phyloP scores from a whole-genome alignment of 345 rosid species.

The Sisymbrium altissimum region DNA sequence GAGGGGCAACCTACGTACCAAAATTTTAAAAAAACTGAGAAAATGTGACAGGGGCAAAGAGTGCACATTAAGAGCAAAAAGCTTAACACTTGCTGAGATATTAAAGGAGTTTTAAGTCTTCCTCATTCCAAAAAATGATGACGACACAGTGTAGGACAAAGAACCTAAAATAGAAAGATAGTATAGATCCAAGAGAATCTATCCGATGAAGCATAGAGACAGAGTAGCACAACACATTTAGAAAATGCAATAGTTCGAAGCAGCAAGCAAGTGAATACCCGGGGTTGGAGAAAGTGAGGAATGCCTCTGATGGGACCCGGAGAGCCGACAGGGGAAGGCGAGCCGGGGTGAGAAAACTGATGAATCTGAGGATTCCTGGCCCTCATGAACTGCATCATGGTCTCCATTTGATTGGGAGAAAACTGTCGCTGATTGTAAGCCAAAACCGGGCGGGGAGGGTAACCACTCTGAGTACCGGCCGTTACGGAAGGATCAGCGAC shows the following conservation, averaged over 20 bases:
- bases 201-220: background rate
- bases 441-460: constrained; percentile 32
- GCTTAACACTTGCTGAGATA: background rate
- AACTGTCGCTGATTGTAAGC: constrained; percentile 19
- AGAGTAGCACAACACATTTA: background rate
- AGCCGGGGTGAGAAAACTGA: constrained; percentile 23
- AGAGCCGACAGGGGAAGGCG: constrained; percentile 17
- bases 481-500: constrained; percentile 32
- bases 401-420: constrained; percentile 29
- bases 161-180: background rate
- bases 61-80: background rate
- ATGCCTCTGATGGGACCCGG: constrained; percentile 43
- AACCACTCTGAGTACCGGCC: constrained; percentile 27
- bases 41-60: background rate
- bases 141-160: too few species aligned
- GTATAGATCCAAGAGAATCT: background rate
- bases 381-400: constrained; percentile 33
- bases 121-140: background rate
- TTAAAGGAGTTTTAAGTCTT: background rate
- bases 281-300: constrained; percentile 41
- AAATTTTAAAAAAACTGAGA: constrained; percentile 12
- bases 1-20: constrained; percentile 47
- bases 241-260: too few species aligned
- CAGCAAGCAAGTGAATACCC: too few species aligned
- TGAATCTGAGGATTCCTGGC: constrained; percentile 32